Percentiles rank a stretch among this genome's conserved stretches.
Evolutionary conservation across 2,329 filamentous ascomycete species (phyloP).

Genomic region (Aspergillus fumigatiaffinis): DNA sequence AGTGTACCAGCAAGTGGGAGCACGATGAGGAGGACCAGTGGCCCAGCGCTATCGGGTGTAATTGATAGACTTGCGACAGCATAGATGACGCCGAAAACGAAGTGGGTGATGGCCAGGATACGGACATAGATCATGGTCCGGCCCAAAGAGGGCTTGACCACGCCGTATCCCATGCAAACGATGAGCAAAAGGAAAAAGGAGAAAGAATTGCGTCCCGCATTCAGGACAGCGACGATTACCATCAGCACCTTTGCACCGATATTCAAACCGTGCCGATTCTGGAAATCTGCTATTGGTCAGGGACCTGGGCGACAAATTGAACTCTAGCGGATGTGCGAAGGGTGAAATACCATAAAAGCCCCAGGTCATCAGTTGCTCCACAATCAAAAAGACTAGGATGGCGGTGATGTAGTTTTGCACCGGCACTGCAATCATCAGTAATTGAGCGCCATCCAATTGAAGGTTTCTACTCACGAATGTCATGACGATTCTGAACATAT

Average conservation of each 20-base stretch:
- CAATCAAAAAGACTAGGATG: conserved; percentile 86
- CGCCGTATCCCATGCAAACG: conserved; percentile 98
- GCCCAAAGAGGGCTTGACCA: conserved; percentile 89
- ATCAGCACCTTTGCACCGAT: conserved; percentile 79
- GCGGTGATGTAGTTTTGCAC: conserved; percentile 99
- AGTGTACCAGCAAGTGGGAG: conserved; percentile 86
- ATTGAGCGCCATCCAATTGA: not conserved
- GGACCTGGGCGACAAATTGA: not conserved
- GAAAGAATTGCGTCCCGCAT: conserved; percentile 92
- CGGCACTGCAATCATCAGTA: conserved; percentile 59
- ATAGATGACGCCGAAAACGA: conserved; percentile 91
- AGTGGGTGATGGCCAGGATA: conserved; percentile 85
- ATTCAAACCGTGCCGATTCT: conserved; percentile 85
- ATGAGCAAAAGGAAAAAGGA: conserved; percentile 97
- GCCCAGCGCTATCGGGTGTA: conserved; percentile 83
- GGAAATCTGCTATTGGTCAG: conserved; percentile 64
- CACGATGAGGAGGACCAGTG: conserved; percentile 87
- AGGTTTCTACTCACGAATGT: conserved; percentile 63
- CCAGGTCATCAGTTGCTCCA: conserved; percentile 99
- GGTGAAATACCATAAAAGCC: conserved; percentile 76
- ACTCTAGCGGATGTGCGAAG: not conserved
- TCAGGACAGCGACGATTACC: conserved; percentile 86
- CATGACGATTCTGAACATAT: conserved; percentile 88
- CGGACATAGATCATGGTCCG: conserved; percentile 93
- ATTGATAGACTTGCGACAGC: conserved; percentile 84